Percentiles rank a stretch among this genome's conserved stretches.
phyloP scores from a whole-genome alignment of 2,329 filamentous ascomycete species.

The Fusarium sambucinum region DNA sequence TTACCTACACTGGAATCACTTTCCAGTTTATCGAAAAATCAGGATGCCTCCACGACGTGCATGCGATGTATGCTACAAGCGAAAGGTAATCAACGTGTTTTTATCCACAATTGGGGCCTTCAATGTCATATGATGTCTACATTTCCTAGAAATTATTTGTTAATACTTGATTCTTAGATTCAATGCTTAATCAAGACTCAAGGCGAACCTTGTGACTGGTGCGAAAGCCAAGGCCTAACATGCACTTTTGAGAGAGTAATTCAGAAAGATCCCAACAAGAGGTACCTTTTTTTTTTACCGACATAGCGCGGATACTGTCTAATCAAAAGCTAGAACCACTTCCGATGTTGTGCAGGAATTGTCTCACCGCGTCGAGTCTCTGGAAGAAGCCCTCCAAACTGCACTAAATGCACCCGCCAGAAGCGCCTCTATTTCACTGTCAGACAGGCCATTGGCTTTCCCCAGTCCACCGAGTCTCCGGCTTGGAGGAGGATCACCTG shows the following conservation, averaged over 20 bases:
- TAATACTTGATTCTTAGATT: slow-evolving; percentile 24
- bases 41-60: slow-evolving; percentile 40
- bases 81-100: slow-evolving; percentile 29
- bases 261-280: slow-evolving; percentile 37
- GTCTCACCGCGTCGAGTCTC: slow-evolving; percentile 35
- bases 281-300: slow-evolving; percentile 10
- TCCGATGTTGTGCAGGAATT: slow-evolving; percentile 38
- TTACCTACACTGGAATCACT: slow-evolving; percentile 16
- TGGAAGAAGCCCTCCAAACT: slow-evolving; percentile 33
- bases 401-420: slow-evolving; percentile 12
- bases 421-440: slow-evolving; percentile 23
- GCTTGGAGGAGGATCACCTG: slow-evolving; percentile 5
- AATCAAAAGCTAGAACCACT: slow-evolving; percentile 18
- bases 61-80: slow-evolving; percentile 40
- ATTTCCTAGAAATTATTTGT: not conserved
- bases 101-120: not conserved
- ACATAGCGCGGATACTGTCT: not conserved
- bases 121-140: not conserved
- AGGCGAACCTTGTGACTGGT: slow-evolving; percentile 42
- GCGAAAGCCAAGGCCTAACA: slow-evolving; percentile 34
- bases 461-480: slow-evolving; percentile 13
- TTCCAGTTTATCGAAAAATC: not conserved
- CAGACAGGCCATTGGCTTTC: slow-evolving; percentile 10
- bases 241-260: slow-evolving; percentile 44
- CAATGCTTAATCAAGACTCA: slow-evolving; percentile 39